These are phyloP conservation scores for Trichoderma gracile DNA, from an alignment of 2,329 filamentous ascomycete species.

Conservation along the genomic window DNA sequence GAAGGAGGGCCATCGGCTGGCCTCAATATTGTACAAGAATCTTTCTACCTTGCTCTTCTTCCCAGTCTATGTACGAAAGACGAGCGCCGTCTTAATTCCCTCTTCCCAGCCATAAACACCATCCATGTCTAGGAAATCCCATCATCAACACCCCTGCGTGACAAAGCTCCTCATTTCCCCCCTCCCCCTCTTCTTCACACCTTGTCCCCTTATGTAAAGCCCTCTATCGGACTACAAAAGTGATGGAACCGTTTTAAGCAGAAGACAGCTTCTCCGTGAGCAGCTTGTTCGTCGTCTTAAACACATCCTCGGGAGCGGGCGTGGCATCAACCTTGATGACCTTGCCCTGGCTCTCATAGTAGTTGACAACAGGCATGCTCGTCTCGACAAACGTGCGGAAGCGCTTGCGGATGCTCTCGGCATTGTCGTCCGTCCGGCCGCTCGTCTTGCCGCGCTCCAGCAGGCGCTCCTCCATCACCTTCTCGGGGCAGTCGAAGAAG, in stretches of 20 bases:
- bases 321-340: conserved; percentile 81
- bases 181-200: conserved; percentile 7
- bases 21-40: conserved; percentile 8
- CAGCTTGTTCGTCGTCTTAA: conserved; percentile 52
- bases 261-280: conserved; percentile 50
- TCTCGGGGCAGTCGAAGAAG: conserved; percentile 92
- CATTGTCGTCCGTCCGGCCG: conserved; percentile 89
- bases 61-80: neutral
- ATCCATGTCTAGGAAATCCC: conserved; percentile 2
- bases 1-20: neutral
- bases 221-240: too few species aligned
- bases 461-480: conserved; percentile 79
- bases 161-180: neutral
- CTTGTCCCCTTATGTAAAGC: neutral
- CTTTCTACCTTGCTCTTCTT: neutral
- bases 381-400: conserved; percentile 94
- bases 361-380: conserved; percentile 94
- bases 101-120: conserved; percentile 12
- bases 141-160: neutral
- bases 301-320: conserved; percentile 63
- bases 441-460: conserved; percentile 90
- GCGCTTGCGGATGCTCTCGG: conserved; percentile 92
- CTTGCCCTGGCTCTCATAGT: conserved; percentile 73
- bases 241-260: neutral
- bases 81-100: conserved; percentile 10